Evolutionary conservation across 306 rosid genomes (phyloP).

Genomic region (Lathyrus sativus): DNA sequence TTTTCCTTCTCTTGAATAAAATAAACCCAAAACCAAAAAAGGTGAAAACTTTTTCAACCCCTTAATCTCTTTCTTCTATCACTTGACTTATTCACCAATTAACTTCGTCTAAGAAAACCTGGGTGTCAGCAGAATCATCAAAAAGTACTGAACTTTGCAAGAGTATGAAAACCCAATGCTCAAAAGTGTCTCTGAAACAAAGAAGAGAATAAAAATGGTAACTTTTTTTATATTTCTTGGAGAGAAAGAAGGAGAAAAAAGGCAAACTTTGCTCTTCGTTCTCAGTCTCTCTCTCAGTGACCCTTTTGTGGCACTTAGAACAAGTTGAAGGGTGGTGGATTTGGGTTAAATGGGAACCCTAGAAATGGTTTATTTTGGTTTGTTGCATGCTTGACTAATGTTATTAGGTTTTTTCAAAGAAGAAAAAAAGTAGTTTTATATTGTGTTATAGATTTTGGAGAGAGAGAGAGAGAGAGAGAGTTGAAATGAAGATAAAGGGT

Average conservation of each 20-base stretch:
- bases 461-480: background rate
- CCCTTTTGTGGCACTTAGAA: constrained; percentile 6
- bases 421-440: background rate
- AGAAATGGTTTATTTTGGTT: constrained; percentile 41
- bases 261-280: constrained; percentile 69
- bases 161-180: constrained; percentile 48
- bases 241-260: constrained; percentile 65
- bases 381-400: constrained; percentile 72
- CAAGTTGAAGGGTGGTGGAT: constrained; percentile 5
- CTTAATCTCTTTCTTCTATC: background rate
- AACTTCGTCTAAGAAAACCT: constrained; percentile 11
- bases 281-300: constrained; percentile 54
- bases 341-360: constrained; percentile 61
- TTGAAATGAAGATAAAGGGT: constrained; percentile 52
- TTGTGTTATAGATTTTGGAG: constrained; percentile 34
- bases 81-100: constrained; percentile 6
- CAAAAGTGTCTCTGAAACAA: constrained; percentile 53
- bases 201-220: constrained; percentile 13
- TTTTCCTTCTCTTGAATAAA: background rate
- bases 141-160: constrained; percentile 32
- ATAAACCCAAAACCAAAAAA: background rate
- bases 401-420: constrained; percentile 6
- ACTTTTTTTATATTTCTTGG: constrained; percentile 34
- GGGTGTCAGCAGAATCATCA: constrained; percentile 15
- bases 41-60: background rate